A percentile compares a stretch with the other conserved stretches of the same genome.
phyloP scores from a whole-genome alignment of 2,329 filamentous ascomycete genomes.

The Cordyceps tenuipes region DNA sequence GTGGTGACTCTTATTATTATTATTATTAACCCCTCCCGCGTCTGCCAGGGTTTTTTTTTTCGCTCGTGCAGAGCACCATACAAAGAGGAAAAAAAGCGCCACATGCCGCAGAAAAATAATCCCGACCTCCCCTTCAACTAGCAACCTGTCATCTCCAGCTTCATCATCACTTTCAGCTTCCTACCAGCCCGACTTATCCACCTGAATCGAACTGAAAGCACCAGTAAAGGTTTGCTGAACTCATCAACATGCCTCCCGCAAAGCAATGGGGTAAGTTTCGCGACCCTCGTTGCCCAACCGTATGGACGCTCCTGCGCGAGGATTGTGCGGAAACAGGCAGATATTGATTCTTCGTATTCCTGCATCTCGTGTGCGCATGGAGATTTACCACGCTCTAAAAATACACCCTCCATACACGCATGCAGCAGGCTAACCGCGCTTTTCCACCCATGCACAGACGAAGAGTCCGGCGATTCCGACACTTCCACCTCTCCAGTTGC shows the following conservation, averaged over 20 bases:
- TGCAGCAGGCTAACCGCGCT: constrained; percentile 18
- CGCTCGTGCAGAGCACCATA: not conserved
- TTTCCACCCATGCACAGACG: constrained; percentile 22
- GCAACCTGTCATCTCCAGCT: not conserved
- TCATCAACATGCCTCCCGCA: constrained; percentile 33
- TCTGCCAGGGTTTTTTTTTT: not conserved
- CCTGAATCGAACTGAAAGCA: not conserved
- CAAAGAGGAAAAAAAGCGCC: not conserved
- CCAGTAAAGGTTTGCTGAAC: not conserved
- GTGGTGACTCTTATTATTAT: constrained; percentile 5
- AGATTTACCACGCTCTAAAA: not conserved
- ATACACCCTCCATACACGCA: not conserved
- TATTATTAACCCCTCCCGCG: not conserved
- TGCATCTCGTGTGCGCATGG: not conserved
- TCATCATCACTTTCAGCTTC: not conserved
- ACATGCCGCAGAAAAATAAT: not conserved
- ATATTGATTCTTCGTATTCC: not conserved
- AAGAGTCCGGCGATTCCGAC: constrained; percentile 31
- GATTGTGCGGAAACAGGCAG: not conserved
- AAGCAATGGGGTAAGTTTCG: constrained; percentile 35
- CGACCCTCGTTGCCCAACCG: not conserved
- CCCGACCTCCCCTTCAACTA: not conserved
- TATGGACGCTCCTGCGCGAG: not conserved
- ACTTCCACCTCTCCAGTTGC: constrained; percentile 27
- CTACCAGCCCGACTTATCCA: not conserved